phyloP scores from a whole-genome alignment of 768 basidiomycete species.

The Mycena capillaripes region DNA sequence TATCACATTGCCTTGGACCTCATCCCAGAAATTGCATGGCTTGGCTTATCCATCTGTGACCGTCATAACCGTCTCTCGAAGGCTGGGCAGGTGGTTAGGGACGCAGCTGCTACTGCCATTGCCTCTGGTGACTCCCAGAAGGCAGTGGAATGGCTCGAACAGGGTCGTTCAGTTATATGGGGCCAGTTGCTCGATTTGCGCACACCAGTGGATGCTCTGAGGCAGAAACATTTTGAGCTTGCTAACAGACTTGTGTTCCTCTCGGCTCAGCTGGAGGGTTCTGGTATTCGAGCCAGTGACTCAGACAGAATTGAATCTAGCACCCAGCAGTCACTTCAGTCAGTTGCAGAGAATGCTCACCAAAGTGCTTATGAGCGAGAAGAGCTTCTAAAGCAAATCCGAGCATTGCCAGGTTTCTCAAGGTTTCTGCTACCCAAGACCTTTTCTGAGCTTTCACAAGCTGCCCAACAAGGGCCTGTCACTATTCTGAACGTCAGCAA shows the following conservation, averaged over 20 bases:
- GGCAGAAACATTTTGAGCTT: too few species aligned
- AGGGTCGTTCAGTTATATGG: neutral
- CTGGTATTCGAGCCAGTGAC: neutral
- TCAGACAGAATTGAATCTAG: too few species aligned
- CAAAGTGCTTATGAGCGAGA: too few species aligned
- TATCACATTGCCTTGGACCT: slow-evolving; percentile 34
- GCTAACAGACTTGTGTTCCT: too few species aligned
- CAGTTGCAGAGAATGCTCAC: too few species aligned
- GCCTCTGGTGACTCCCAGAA: neutral
- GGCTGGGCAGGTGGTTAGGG: slow-evolving; percentile 14
- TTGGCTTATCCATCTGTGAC: slow-evolving; percentile 33
- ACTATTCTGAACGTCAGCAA: slow-evolving; percentile 51
- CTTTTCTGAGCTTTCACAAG: slow-evolving; percentile 35
- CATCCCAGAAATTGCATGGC: slow-evolving; percentile 32
- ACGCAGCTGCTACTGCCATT: slow-evolving; percentile 15
- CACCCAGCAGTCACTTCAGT: too few species aligned
- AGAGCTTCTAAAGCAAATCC: too few species aligned
- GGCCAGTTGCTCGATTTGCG: neutral
- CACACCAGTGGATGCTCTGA: neutral
- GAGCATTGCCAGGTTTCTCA: too few species aligned
- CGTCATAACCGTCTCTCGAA: slow-evolving; percentile 29
- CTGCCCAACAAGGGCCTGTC: slow-evolving; percentile 47
- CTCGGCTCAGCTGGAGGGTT: too few species aligned
- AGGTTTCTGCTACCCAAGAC: slow-evolving; percentile 1
- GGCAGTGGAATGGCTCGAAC: slow-evolving; percentile 1